phyloP scores from a whole-genome alignment of 768 basidiomycete genomes.

The Rhodocollybia butyracea region DNA sequence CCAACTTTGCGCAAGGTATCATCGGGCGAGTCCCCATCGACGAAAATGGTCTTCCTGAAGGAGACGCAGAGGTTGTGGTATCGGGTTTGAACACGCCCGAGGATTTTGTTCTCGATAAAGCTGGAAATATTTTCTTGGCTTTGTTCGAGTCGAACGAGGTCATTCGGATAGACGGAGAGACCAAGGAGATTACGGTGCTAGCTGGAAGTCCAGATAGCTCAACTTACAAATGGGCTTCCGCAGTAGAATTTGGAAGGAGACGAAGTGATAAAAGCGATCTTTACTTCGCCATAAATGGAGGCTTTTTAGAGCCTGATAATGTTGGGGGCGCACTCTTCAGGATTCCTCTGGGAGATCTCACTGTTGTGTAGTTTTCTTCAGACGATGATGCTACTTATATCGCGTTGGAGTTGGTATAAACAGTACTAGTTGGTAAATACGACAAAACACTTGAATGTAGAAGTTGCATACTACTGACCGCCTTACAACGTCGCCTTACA shows the following conservation, averaged over 20 bases:
- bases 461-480: too few relatives aligned
- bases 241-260: background rate
- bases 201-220: slow-evolving; percentile 1
- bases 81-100: background rate
- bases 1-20: slow-evolving; percentile 1
- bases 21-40: background rate
- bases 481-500: too few relatives aligned
- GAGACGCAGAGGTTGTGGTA: background rate
- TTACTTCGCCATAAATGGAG: background rate
- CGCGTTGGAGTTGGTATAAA: slow-evolving; percentile 16
- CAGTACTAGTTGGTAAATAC: background rate
- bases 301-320: background rate
- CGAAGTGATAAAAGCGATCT: background rate
- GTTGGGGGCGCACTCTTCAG: slow-evolving; percentile 1
- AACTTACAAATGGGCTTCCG: slow-evolving; percentile 1
- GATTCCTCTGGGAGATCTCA: background rate
- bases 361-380: background rate
- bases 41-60: background rate
- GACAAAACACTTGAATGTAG: too few relatives aligned
- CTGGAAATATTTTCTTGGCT: background rate
- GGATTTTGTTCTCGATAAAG: background rate
- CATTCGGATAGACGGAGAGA: background rate
- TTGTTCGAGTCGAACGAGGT: background rate
- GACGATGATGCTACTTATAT: background rate
- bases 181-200: background rate